These are phyloP conservation scores for Dalbergia cultrata DNA, from an alignment of 306 rosid genomes.

Conservation along the genomic window DNA sequence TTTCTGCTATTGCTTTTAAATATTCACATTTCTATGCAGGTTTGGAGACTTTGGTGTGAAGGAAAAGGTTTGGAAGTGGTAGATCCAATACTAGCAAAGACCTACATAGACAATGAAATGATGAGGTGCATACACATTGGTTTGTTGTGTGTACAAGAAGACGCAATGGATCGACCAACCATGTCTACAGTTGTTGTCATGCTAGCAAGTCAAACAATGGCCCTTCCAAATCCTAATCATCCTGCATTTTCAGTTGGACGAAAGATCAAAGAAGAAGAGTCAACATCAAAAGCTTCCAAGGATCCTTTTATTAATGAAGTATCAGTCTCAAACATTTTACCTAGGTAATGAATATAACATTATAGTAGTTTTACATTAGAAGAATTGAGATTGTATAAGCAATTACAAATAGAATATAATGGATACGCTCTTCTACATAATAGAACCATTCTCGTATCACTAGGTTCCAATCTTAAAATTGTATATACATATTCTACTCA, in stretches of 20 bases:
- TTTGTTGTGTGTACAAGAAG: constrained; percentile 67
- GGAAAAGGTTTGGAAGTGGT: constrained; percentile 54
- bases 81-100: constrained; percentile 51
- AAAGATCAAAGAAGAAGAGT: constrained; percentile 18
- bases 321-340: constrained; percentile 41
- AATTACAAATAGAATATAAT: not conserved
- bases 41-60: constrained; percentile 66
- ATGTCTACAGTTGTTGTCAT: constrained; percentile 59
- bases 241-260: constrained; percentile 60
- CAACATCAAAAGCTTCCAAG: constrained; percentile 39
- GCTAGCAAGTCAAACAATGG: constrained; percentile 50
- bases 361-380: not conserved
- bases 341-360: constrained; percentile 18
- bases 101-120: constrained; percentile 41
- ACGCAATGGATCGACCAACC: constrained; percentile 61
- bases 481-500: not conserved
- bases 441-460: not conserved
- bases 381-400: not conserved
- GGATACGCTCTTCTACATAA: too few species aligned
- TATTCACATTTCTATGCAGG: constrained; percentile 43
- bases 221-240: constrained; percentile 57
- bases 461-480: not conserved
- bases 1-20: not conserved
- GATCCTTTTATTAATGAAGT: constrained; percentile 45
- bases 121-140: constrained; percentile 58